Base-by-base conservation (phyloP, 1,139 yeast genomes). In the Candida tetrigidarum region DNA sequence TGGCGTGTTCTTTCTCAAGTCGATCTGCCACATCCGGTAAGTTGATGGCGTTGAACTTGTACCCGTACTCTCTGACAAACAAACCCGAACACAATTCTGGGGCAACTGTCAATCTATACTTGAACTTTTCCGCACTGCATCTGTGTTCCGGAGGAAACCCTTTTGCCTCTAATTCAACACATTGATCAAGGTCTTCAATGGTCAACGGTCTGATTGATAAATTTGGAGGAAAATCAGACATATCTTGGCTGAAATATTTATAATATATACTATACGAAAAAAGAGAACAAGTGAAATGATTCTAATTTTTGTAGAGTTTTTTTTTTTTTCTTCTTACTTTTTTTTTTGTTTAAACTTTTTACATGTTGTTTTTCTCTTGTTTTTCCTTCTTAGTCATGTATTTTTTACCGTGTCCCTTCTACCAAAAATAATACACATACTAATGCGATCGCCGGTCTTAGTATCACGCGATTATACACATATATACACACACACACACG, bases 51-150 rank as follows among this genome's bases (percentile, higher is more conserved):
- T 66, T 74, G 61, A 66, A 75, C 57, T 63, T 66, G 53, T 66
- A 62, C 25, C 61, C 66, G 64, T 84, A 88, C 47, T 82, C 83
- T 60, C 97, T 78, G 42, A 87, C 74, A 58, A 92, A 92, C 48
- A 93, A 74, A 1, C 98, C 98, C 4, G 92, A 82, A 53, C 95
- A 84, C 50, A 93, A 77, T 63, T 93, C 99, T 9, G 98, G 98
- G 62, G 97, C 91, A 3, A 74, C 81, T 2, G 78, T 76, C 53
- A 93, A 73, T 55, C 97, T 76, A 68, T 88, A 92, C 51, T 69
- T 68, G 48, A 88, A 68, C 56, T 80, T 84, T 46, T 83, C 90
- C 20, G 61, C 63, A 5, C 89, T 63, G 43, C 90, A 85, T 48
- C 96, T 79, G 60, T 84, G 92, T 9, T 69, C 61, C 30, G 77